phyloP scores from a whole-genome alignment of 192 early-diverging fungal genomes.

The Linnemannia hyalina region DNA sequence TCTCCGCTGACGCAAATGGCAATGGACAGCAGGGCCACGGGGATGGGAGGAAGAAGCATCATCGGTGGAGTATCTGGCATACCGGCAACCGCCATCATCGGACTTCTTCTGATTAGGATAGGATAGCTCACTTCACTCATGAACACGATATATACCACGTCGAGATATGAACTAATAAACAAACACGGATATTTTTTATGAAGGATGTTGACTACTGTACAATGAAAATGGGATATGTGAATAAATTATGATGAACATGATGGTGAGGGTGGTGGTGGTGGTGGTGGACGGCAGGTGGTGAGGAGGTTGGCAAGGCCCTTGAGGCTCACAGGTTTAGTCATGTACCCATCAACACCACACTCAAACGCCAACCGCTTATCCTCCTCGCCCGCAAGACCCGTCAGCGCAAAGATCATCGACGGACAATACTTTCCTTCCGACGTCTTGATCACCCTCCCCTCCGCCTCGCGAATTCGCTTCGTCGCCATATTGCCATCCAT shows the following conservation, averaged over 20 bases:
- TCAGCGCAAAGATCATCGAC: slow-evolving; percentile 59
- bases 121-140: too few relatives aligned
- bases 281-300: slow-evolving; percentile 10
- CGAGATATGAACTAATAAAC: not conserved
- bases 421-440: slow-evolving; percentile 8
- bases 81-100: slow-evolving; percentile 2
- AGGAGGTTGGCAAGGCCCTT: slow-evolving; percentile 22
- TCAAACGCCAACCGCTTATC: slow-evolving; percentile 58
- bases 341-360: slow-evolving; percentile 60
- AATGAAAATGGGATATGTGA: not conserved
- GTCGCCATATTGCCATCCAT: slow-evolving; percentile 61
- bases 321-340: slow-evolving; percentile 61
- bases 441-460: slow-evolving; percentile 20
- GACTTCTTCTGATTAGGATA: slow-evolving; percentile 17
- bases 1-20: not conserved
- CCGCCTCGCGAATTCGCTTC: slow-evolving; percentile 52
- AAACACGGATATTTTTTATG: too few relatives aligned
- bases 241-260: not conserved
- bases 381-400: slow-evolving; percentile 56
- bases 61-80: slow-evolving; percentile 51
- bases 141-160: not conserved
- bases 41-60: slow-evolving; percentile 31
- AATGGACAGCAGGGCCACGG: not conserved
- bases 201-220: not conserved
- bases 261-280: not conserved